phyloP scores from a whole-genome alignment of 345 rosid genomes.

The Abelmoschus esculentus region DNA sequence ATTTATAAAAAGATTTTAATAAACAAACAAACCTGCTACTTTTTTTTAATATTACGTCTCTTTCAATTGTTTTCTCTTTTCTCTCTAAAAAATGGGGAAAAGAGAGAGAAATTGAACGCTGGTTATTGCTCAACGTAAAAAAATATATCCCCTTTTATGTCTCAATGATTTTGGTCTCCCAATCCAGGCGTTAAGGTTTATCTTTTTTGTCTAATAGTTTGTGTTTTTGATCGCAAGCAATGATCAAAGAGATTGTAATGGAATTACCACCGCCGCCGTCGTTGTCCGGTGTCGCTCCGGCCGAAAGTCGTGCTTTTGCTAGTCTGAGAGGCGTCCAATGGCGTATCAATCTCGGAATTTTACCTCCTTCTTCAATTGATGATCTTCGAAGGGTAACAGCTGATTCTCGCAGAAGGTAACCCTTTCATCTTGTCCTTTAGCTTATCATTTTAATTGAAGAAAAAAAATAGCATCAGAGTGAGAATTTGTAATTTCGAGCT shows the following conservation, averaged over 20 bases:
- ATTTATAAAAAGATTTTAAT: too few relatives aligned
- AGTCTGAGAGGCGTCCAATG: slow-evolving; percentile 74
- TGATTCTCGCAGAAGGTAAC: slow-evolving; percentile 76
- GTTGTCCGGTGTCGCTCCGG: not conserved
- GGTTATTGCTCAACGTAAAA: not conserved
- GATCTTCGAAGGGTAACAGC: slow-evolving; percentile 83
- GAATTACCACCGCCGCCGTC: slow-evolving; percentile 11
- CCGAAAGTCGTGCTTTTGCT: slow-evolving; percentile 24
- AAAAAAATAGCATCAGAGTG: not conserved
- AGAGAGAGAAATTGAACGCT: not conserved
- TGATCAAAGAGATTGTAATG: slow-evolving; percentile 5
- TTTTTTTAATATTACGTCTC: not conserved
- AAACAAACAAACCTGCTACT: not conserved
- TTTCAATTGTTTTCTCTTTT: not conserved
- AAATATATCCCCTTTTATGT: not conserved
- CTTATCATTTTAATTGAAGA: not conserved
- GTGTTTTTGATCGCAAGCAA: not conserved
- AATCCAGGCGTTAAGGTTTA: not conserved
- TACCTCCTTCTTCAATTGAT: slow-evolving; percentile 60
- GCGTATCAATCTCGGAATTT: slow-evolving; percentile 86
- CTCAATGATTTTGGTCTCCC: slow-evolving; percentile 5
- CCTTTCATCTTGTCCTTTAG: not conserved
- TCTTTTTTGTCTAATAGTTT: not conserved
- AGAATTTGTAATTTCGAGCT: not conserved
- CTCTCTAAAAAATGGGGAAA: not conserved